phyloP scores from a whole-genome alignment of 169 alveolate species.

The Cryptosporidium ubiquitum region DNA sequence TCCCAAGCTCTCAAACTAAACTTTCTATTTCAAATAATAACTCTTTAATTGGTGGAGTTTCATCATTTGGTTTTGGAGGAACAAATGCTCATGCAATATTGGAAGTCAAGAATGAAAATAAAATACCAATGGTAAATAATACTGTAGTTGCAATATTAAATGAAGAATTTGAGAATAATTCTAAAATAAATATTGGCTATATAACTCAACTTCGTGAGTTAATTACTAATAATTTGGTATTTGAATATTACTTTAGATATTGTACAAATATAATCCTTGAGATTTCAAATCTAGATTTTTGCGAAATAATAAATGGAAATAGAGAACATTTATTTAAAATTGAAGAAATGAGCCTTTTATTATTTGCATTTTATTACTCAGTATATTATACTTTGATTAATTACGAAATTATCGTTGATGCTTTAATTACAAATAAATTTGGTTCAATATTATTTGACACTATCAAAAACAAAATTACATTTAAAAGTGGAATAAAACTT shows the following conservation, averaged over 20 bases:
- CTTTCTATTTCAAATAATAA: background rate
- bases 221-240: background rate
- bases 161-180: background rate
- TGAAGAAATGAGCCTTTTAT: background rate
- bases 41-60: constrained; percentile 74
- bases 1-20: constrained; percentile 17
- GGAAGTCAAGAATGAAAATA: constrained; percentile 47
- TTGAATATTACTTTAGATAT: constrained; percentile 11
- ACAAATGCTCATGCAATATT: constrained; percentile 79
- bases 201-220: background rate
- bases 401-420: background rate
- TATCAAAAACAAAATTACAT: background rate
- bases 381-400: background rate
- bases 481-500: background rate
- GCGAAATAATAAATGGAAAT: background rate
- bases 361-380: constrained; percentile 49
- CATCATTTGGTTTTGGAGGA: constrained; percentile 79
- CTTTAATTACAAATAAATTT: constrained; percentile 5
- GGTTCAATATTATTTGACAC: constrained; percentile 21
- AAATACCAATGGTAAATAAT: background rate
- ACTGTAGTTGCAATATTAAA: constrained; percentile 10
- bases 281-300: background rate
- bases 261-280: background rate
- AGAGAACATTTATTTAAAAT: background rate
- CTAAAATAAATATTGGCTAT: background rate